phyloP scores from a whole-genome alignment of 768 basidiomycete species.

The Hemileccinum rubropunctum region DNA sequence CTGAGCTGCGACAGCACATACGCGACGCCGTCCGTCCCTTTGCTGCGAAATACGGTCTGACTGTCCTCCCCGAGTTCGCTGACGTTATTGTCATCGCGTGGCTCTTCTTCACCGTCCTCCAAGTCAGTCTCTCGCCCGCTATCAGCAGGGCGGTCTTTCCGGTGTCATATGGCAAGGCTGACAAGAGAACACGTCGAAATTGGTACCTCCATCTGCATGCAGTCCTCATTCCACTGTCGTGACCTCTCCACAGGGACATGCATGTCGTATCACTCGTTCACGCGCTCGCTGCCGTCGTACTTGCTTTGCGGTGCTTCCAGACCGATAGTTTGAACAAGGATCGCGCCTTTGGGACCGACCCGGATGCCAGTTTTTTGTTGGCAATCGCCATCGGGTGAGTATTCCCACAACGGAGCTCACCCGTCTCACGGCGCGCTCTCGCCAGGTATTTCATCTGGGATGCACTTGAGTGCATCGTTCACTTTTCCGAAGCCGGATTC shows the following conservation, averaged over 20 bases:
- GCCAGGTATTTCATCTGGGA: conserved; percentile 85
- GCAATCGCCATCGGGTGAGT: conserved; percentile 69
- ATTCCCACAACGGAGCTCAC: conserved; percentile 11
- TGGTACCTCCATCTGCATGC: conserved; percentile 41
- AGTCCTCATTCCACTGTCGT: neutral
- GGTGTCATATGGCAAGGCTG: conserved; percentile 46
- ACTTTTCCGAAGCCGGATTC: conserved; percentile 71
- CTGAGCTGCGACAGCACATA: conserved; percentile 27
- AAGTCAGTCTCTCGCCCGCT: conserved; percentile 56
- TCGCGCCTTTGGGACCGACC: conserved; percentile 75
- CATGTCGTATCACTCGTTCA: conserved; percentile 75
- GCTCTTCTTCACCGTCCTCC: conserved; percentile 54
- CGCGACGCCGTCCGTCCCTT: conserved; percentile 30
- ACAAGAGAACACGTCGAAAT: conserved; percentile 49
- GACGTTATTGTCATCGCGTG: conserved; percentile 53
- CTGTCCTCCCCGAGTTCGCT: conserved; percentile 54
- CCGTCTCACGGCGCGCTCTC: neutral
- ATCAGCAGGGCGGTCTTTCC: conserved; percentile 48
- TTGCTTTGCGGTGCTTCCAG: conserved; percentile 54
- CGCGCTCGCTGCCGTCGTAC: conserved; percentile 61
- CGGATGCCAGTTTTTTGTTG: conserved; percentile 50
- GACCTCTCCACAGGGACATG: conserved; percentile 49
- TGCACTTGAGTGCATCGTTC: conserved; percentile 61
- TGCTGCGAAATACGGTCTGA: conserved; percentile 42
- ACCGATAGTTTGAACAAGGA: conserved; percentile 50